These are phyloP conservation scores for Anthracocystis walkeri DNA, from an alignment of 1,284 basidiomycete species.

Conservation along the genomic window DNA sequence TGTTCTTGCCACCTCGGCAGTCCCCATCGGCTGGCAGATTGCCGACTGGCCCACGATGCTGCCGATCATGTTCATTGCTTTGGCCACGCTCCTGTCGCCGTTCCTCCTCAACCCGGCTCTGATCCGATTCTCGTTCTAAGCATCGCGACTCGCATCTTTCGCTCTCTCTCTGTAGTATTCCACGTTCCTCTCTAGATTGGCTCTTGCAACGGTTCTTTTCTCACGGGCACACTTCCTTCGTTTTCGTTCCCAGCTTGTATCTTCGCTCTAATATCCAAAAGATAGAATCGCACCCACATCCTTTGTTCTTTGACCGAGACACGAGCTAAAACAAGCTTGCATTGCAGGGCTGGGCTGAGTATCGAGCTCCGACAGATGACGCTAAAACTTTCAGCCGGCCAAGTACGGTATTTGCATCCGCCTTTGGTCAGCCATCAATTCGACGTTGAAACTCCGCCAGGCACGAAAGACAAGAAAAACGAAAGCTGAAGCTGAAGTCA, in stretches of 20 bases:
- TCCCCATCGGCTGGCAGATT: slow-evolving; percentile 30
- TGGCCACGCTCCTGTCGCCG: slow-evolving; percentile 26
- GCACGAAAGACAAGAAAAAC: too few species aligned
- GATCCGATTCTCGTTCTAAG: slow-evolving; percentile 33
- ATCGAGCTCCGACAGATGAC: too few species aligned
- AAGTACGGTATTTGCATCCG: too few species aligned
- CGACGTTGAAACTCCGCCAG: too few species aligned
- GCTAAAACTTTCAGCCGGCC: too few species aligned
- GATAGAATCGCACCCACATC: background rate
- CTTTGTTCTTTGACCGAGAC: background rate
- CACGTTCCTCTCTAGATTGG: background rate
- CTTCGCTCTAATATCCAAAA: slow-evolving; percentile 4
- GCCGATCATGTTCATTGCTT: slow-evolving; percentile 20
- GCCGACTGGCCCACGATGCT: slow-evolving; percentile 33
- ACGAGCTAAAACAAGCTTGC: too few species aligned
- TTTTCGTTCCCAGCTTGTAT: slow-evolving; percentile 2
- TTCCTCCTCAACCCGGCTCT: slow-evolving; percentile 30
- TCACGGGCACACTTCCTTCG: slow-evolving; percentile 1
- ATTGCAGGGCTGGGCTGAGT: too few species aligned
- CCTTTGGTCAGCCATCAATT: too few species aligned
- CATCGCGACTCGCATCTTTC: background rate
- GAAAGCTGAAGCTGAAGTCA: too few species aligned
- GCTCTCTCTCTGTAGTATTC: background rate
- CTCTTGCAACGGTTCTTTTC: background rate
- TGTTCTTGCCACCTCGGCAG: slow-evolving; percentile 20